Evolutionary conservation across 495 filamentous ascomycete genomes (phyloP).

Genomic region (Tuber calosporum): DNA sequence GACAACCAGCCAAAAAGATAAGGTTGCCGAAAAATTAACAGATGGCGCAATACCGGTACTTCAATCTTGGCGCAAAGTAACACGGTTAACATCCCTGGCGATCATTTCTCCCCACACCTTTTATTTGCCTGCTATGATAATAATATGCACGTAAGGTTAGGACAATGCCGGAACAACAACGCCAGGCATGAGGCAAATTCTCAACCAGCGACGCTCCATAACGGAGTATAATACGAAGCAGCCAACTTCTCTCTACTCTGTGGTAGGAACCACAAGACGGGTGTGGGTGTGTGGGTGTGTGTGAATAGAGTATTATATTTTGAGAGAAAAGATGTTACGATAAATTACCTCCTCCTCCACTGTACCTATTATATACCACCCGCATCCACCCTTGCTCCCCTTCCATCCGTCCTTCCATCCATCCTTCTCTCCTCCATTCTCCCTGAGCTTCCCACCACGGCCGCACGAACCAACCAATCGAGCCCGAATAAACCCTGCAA

Average conservation of each 20-base stretch:
- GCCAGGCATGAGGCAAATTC: background rate
- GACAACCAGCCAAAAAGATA: slow-evolving; percentile 2
- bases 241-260: background rate
- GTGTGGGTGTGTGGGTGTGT: too few species aligned
- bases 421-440: background rate
- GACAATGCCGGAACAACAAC: background rate
- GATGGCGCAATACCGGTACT: slow-evolving; percentile 2
- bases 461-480: background rate
- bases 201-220: background rate
- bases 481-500: background rate
- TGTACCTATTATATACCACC: background rate
- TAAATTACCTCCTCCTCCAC: background rate
- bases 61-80: background rate
- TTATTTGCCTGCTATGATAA: background rate
- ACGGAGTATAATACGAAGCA: background rate
- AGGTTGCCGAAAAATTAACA: background rate
- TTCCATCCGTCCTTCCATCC: background rate
- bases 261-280: background rate
- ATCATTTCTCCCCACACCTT: background rate
- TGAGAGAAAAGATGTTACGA: background rate
- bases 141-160: background rate
- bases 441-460: background rate
- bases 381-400: background rate
- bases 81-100: background rate
- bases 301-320: background rate